These are phyloP conservation scores for Boletus huronensis DNA, from an alignment of 768 basidiomycete genomes.

Conservation along the genomic window DNA sequence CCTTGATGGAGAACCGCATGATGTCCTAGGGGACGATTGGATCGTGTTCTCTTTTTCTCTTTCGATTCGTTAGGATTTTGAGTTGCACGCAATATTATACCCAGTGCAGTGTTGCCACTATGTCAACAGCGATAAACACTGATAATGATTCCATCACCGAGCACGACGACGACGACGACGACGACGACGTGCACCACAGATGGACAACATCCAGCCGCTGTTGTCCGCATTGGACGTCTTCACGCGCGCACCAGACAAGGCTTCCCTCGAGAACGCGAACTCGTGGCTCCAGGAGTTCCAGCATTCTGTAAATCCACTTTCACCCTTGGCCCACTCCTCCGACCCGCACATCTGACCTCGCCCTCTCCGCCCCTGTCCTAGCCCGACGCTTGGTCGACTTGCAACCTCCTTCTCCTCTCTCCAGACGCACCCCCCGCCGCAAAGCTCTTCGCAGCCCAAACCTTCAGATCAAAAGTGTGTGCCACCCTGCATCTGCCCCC, in stretches of 20 bases:
- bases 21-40: constrained; percentile 25
- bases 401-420: constrained; percentile 84
- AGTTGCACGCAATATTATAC: constrained; percentile 34
- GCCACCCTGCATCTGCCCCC: not conserved
- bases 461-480: constrained; percentile 88
- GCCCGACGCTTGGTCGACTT: constrained; percentile 96
- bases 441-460: constrained; percentile 94
- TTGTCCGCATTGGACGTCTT: constrained; percentile 80
- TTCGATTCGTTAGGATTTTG: constrained; percentile 16
- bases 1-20: constrained; percentile 33
- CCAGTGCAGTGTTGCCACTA: constrained; percentile 33
- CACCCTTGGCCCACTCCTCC: constrained; percentile 57
- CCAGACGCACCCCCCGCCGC: constrained; percentile 75
- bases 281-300: constrained; percentile 98
- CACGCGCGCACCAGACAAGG: constrained; percentile 75
- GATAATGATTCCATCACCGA: constrained; percentile 17
- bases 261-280: constrained; percentile 82
- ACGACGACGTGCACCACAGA: constrained; percentile 27
- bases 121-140: constrained; percentile 32
- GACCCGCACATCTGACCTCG: constrained; percentile 64
- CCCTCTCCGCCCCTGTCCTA: constrained; percentile 48
- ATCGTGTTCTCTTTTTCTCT: constrained; percentile 11
- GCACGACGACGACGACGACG: constrained; percentile 13
- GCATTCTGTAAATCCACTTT: constrained; percentile 92
- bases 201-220: constrained; percentile 70